Conservation (phyloP, 805 yeast species). For the Candida dendrica region DNA sequence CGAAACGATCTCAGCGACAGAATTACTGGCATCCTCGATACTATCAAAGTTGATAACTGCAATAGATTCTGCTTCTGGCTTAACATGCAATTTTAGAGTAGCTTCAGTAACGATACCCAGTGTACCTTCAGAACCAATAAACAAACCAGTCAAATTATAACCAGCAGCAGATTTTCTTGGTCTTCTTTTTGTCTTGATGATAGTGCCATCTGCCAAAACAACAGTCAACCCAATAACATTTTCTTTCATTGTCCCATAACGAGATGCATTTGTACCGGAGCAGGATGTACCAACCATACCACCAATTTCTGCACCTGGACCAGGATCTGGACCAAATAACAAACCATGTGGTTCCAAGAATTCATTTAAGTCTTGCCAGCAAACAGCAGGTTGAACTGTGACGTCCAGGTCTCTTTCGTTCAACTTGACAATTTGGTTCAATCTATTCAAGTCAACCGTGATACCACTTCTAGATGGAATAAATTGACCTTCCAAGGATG, state of each 20-base stretch:
- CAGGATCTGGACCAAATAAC: conserved; percentile 71
- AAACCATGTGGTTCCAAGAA: conserved; percentile 40
- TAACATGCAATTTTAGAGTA: conserved; percentile 60
- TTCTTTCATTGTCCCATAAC: conserved; percentile 78
- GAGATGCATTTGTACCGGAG: conserved; percentile 72
- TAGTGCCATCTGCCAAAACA: conserved; percentile 74
- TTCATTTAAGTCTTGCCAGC: conserved; percentile 66
- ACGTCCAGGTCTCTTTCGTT: conserved; percentile 64
- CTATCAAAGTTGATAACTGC: conserved; percentile 63
- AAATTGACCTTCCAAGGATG: conserved; percentile 79
- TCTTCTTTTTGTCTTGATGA: conserved; percentile 65
- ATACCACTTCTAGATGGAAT: conserved; percentile 63
- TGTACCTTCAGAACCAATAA: conserved; percentile 76
- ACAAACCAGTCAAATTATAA: conserved; percentile 67
- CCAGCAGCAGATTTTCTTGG: conserved; percentile 79
- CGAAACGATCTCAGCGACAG: conserved; percentile 55
- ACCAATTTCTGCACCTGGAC: conserved; percentile 76
- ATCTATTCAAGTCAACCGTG: conserved; percentile 52
- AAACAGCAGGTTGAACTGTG: conserved; percentile 71
- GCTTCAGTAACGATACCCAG: conserved; percentile 75
- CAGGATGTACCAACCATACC: conserved; percentile 77
- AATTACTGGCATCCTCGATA: conserved; percentile 62
- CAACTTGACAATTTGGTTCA: conserved; percentile 50
- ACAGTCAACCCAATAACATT: conserved; percentile 63
- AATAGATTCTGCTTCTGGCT: conserved; percentile 59